Percentiles rank a stretch among this genome's conserved stretches.
Conservation (phyloP, 177 flowering plant genomes). For the Vitis hybrid region DNA sequence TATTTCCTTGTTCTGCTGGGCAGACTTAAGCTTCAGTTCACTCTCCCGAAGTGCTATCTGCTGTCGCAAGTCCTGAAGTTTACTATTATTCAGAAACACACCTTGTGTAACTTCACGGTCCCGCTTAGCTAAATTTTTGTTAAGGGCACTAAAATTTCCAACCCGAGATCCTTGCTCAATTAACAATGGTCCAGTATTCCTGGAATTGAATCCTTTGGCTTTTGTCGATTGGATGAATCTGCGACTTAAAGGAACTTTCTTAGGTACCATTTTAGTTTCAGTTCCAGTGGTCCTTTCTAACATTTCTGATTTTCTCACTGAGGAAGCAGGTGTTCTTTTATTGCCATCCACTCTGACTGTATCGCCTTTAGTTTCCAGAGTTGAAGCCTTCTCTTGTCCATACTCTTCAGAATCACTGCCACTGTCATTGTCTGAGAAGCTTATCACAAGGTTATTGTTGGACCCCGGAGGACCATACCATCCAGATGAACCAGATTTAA, state of each 20-base stretch:
- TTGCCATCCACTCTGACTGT: conserved; percentile 12
- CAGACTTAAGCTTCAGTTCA: conserved; percentile 59
- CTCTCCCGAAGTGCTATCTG: conserved; percentile 76
- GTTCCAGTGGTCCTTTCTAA: conserved; percentile 21
- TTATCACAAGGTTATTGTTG: conserved; percentile 59
- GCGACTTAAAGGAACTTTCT: conserved; percentile 35
- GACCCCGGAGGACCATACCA: conserved; percentile 24
- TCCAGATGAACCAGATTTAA: conserved; percentile 28
- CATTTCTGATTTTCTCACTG: conserved; percentile 25
- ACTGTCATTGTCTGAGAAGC: conserved; percentile 81
- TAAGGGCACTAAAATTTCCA: conserved; percentile 26
- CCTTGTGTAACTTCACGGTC: conserved; percentile 35
- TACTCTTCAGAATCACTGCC: conserved; percentile 61
- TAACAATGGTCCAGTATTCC: conserved; percentile 25
- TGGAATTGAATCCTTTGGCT: conserved; percentile 30
- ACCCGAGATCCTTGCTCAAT: conserved; percentile 28
- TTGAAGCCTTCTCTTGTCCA: conserved; percentile 19
- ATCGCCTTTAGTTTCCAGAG: conserved; percentile 21
- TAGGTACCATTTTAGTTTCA: conserved; percentile 30
- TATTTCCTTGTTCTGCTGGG: conserved; percentile 42
- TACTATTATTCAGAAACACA: conserved; percentile 26
- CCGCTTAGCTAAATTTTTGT: conserved; percentile 23
- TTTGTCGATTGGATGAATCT: conserved; percentile 33
- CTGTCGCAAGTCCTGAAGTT: conserved; percentile 70
- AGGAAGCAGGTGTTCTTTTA: conserved; percentile 29